Conservation (phyloP, 2,329 filamentous ascomycete species). For the Penicillium sp. region DNA sequence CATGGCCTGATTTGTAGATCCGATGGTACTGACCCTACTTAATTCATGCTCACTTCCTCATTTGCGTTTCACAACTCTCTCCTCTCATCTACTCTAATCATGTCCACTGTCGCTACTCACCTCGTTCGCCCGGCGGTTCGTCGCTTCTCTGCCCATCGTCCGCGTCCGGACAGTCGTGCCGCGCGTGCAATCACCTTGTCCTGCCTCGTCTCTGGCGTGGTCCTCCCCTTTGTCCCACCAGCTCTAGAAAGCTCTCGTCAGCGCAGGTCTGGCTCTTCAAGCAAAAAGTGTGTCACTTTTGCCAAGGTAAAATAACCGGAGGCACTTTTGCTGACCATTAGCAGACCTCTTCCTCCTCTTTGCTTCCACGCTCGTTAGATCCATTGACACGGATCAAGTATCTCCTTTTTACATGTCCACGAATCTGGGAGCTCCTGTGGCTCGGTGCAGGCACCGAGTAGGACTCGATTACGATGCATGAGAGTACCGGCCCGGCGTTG, state of each 20-base stretch:
- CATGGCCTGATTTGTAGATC: conserved; percentile 18
- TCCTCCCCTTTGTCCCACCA: conserved; percentile 44
- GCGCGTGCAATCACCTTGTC: conserved; percentile 39
- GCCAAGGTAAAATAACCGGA: neutral
- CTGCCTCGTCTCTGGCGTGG: conserved; percentile 40
- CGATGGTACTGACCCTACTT: conserved; percentile 5
- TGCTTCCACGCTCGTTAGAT: conserved; percentile 40
- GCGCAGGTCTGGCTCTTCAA: conserved; percentile 35
- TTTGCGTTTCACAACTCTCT: neutral
- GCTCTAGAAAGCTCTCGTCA: conserved; percentile 44
- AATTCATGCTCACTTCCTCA: neutral
- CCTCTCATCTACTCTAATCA: conserved; percentile 6
- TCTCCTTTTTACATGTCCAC: neutral
- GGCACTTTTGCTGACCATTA: conserved; percentile 5
- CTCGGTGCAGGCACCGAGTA: conserved; percentile 13
- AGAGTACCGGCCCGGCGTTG: conserved; percentile 14
- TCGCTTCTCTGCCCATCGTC: conserved; percentile 42
- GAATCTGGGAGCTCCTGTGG: neutral
- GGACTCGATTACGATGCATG: conserved; percentile 13
- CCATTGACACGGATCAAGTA: too few species aligned
- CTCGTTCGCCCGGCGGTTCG: conserved; percentile 37
- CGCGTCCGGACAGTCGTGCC: conserved; percentile 36
- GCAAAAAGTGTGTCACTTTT: conserved; percentile 32
- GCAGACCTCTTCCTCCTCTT: conserved; percentile 37
- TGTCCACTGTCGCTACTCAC: conserved; percentile 20